Evolutionary conservation across 169 alveolate species (phyloP).

Genomic region (Eimeria maxima): DNA sequence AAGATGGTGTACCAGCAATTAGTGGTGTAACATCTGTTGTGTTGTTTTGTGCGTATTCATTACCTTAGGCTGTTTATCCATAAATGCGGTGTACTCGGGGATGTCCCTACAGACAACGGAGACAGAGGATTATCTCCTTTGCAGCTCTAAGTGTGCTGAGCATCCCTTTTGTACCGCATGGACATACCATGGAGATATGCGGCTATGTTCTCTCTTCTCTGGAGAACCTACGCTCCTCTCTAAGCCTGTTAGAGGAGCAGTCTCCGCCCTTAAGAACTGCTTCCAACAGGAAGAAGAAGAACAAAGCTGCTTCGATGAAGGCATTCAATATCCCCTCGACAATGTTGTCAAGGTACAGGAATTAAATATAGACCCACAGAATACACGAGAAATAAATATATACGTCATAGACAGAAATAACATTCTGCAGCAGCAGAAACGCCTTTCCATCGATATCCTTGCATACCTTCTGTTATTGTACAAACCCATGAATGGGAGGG

Average conservation of each 20-base stretch:
- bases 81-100: constrained; percentile 17
- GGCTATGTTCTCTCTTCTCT: neutral
- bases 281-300: neutral
- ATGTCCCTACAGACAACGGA: neutral
- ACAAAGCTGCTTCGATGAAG: constrained; percentile 46
- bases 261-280: constrained; percentile 7
- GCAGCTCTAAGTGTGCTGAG: neutral
- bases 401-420: neutral
- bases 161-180: constrained; percentile 33
- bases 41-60: neutral
- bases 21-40: neutral
- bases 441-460: neutral
- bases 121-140: neutral
- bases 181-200: constrained; percentile 24
- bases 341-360: neutral
- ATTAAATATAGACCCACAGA: neutral
- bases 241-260: constrained; percentile 1
- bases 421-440: neutral
- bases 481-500: neutral
- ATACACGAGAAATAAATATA: neutral
- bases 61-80: neutral
- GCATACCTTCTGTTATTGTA: neutral
- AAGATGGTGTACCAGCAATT: neutral
- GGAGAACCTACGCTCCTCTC: neutral
- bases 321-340: constrained; percentile 28